These are phyloP conservation scores for Gonium pectorale DNA, from an alignment of 139 green algal genomes.

Conservation along the genomic window DNA sequence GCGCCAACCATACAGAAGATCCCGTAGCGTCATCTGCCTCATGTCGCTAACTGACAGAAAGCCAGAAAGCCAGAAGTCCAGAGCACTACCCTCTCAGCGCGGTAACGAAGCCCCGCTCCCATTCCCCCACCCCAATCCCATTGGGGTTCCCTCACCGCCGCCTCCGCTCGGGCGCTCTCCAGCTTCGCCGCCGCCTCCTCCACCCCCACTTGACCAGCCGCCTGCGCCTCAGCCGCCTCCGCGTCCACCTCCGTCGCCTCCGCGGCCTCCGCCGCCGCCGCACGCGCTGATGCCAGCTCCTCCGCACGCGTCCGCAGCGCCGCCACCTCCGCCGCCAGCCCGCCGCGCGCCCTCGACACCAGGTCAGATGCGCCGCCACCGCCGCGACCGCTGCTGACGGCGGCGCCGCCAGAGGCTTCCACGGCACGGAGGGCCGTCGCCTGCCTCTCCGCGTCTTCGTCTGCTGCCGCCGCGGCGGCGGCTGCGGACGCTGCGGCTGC, in stretches of 20 bases:
- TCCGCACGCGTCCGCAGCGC: not conserved
- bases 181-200: conserved; percentile 2
- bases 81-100: too few relatives aligned
- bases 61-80: too few relatives aligned
- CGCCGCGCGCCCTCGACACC: not conserved
- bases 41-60: too few relatives aligned
- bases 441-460: not conserved
- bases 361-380: not conserved
- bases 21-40: too few relatives aligned
- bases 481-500: not conserved
- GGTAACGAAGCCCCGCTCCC: too few relatives aligned
- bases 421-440: not conserved
- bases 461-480: not conserved
- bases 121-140: too few relatives aligned
- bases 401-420: not conserved
- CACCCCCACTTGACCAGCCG: not conserved
- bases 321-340: conserved; percentile 22
- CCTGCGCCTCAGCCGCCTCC: conserved; percentile 29
- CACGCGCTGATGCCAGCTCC: not conserved
- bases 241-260: conserved; percentile 22
- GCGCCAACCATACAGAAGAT: too few relatives aligned
- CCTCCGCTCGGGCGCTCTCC: not conserved
- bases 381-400: not conserved
- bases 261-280: not conserved
- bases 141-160: not conserved